Evolutionary conservation across 2,329 filamentous ascomycete genomes (phyloP).

Genomic region (Fusarium protoensiforme): DNA sequence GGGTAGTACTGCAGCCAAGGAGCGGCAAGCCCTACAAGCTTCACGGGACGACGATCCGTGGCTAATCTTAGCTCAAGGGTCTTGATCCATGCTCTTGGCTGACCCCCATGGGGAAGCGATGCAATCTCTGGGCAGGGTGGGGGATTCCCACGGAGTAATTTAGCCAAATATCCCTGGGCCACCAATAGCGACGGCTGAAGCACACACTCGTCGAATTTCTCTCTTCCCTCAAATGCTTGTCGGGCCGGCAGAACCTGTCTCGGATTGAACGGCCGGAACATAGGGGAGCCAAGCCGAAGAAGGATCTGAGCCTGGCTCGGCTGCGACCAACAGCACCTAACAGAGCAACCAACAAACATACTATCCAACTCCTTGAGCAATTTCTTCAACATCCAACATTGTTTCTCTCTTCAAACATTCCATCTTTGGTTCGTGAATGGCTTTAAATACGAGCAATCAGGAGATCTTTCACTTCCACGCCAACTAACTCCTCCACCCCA

Average conservation of each 20-base stretch:
- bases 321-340: slow-evolving; percentile 1
- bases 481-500: neutral
- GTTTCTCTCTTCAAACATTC: neutral
- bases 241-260: neutral
- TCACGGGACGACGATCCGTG: slow-evolving; percentile 1
- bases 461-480: neutral
- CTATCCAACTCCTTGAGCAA: neutral
- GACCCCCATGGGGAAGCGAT: slow-evolving; percentile 15
- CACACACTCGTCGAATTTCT: neutral
- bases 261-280: slow-evolving; percentile 18
- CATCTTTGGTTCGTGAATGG: neutral
- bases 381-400: neutral
- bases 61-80: neutral
- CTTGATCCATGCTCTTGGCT: neutral
- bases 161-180: slow-evolving; percentile 8
- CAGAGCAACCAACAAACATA: slow-evolving; percentile 2
- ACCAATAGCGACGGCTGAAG: neutral
- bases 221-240: neutral
- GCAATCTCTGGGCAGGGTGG: neutral
- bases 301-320: neutral
- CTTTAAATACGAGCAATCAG: slow-evolving; percentile 13
- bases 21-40: slow-evolving; percentile 1
- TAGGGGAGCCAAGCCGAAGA: slow-evolving; percentile 18
- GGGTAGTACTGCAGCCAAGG: neutral
- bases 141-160: slow-evolving; percentile 1